These are phyloP conservation scores for Emiliania huxleyi DNA, from an alignment of 78 protist genomes.

Conservation along the genomic window DNA sequence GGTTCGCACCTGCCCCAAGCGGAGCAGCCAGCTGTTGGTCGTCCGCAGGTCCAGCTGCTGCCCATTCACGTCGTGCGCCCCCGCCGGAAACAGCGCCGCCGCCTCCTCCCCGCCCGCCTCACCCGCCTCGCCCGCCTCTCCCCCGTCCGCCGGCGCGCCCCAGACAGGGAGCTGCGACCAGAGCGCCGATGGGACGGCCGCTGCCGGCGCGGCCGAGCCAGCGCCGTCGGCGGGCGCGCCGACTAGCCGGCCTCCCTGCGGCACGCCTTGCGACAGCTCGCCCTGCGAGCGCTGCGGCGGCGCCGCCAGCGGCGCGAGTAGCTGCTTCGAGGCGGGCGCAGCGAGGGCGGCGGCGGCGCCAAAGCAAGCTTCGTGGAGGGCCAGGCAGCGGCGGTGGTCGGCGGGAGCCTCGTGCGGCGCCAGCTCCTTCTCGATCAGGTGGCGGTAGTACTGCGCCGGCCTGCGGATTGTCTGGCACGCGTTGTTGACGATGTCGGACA, in stretches of 20 bases:
- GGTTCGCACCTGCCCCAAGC: constrained; percentile 40
- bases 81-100: not conserved
- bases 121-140: no score
- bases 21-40: constrained; percentile 33
- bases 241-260: not conserved
- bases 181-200: no score
- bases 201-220: no score
- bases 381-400: no score
- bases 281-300: no score
- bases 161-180: no score
- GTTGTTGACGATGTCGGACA: constrained; percentile 71
- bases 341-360: not conserved
- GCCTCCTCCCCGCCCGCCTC: no score
- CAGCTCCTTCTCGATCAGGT: constrained; percentile 36
- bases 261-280: not conserved
- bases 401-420: not conserved
- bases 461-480: constrained; percentile 74
- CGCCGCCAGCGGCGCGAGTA: no score
- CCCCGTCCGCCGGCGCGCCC: no score
- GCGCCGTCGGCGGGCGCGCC: not conserved
- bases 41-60: constrained; percentile 72
- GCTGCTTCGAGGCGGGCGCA: not conserved
- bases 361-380: no score
- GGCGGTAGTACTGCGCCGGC: constrained; percentile 58
- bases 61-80: constrained; percentile 44